Evolutionary conservation across 2,329 filamentous ascomycete species (phyloP).

Genomic region (Onygenales sp.): DNA sequence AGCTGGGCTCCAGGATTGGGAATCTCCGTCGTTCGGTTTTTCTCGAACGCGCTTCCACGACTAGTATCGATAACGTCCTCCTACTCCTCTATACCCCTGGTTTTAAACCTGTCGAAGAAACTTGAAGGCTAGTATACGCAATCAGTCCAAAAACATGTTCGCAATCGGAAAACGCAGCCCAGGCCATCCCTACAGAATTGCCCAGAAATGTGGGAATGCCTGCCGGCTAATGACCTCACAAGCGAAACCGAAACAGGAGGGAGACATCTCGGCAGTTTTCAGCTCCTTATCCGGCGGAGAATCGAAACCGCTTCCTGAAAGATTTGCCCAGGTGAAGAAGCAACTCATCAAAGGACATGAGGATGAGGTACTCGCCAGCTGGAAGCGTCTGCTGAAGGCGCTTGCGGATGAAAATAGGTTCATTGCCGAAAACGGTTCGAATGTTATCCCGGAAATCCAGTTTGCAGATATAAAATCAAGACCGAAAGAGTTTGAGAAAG

Average conservation of each 20-base stretch:
- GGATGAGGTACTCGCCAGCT: background rate
- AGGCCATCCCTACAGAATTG: background rate
- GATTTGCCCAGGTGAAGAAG: background rate
- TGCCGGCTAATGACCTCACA: background rate
- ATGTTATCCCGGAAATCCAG: background rate
- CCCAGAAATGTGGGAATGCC: background rate
- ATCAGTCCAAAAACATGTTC: background rate
- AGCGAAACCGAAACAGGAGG: background rate
- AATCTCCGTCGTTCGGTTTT: no score
- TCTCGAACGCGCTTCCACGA: no score
- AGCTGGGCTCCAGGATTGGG: no score
- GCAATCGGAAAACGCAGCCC: background rate
- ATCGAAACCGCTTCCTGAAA: background rate
- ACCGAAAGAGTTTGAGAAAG: slow-evolving; percentile 15
- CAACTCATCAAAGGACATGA: background rate
- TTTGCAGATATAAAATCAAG: background rate
- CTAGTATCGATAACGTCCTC: no score
- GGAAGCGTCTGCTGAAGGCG: background rate
- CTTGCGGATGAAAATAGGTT: background rate
- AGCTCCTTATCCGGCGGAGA: background rate
- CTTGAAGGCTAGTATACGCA: no score
- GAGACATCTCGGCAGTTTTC: background rate
- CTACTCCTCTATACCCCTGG: background rate
- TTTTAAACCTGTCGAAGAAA: background rate
- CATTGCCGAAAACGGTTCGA: background rate